Conservation (phyloP, 768 basidiomycete species). For the Paxillus ammoniavirescens region DNA sequence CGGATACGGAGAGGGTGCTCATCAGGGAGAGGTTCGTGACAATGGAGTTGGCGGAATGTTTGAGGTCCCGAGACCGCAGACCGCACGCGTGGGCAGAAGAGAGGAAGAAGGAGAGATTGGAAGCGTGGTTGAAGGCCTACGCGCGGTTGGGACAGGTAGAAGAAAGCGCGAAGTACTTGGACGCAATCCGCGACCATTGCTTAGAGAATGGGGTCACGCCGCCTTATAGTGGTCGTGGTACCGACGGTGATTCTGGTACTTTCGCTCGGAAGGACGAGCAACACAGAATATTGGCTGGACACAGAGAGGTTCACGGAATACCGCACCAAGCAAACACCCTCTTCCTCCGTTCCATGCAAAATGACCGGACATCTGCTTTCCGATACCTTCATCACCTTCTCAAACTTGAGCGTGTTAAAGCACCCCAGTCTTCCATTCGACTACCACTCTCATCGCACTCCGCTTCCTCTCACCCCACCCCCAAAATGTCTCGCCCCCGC, state of each 20-base stretch:
- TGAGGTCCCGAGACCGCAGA: constrained; percentile 27
- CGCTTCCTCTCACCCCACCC: neutral
- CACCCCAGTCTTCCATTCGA: constrained; percentile 6
- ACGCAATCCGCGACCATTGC: constrained; percentile 35
- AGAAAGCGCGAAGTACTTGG: constrained; percentile 39
- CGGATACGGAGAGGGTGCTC: constrained; percentile 42
- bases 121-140: constrained; percentile 22
- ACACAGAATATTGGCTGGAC: neutral
- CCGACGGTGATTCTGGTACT: neutral
- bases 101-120: neutral
- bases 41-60: constrained; percentile 45
- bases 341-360: constrained; percentile 40
- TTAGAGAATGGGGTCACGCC: constrained; percentile 15
- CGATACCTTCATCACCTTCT: constrained; percentile 44
- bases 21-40: constrained; percentile 52
- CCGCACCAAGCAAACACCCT: constrained; percentile 41
- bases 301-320: constrained; percentile 13
- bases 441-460: neutral
- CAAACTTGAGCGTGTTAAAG: constrained; percentile 19
- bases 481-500: neutral
- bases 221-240: constrained; percentile 17
- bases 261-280: too few species aligned
- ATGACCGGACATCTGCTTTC: constrained; percentile 44
- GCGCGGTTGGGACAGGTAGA: constrained; percentile 32
- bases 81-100: neutral